Percentiles rank a stretch among this genome's conserved stretches.
Conservation (phyloP, 495 filamentous ascomycete genomes). For the Penicillium parvum region DNA sequence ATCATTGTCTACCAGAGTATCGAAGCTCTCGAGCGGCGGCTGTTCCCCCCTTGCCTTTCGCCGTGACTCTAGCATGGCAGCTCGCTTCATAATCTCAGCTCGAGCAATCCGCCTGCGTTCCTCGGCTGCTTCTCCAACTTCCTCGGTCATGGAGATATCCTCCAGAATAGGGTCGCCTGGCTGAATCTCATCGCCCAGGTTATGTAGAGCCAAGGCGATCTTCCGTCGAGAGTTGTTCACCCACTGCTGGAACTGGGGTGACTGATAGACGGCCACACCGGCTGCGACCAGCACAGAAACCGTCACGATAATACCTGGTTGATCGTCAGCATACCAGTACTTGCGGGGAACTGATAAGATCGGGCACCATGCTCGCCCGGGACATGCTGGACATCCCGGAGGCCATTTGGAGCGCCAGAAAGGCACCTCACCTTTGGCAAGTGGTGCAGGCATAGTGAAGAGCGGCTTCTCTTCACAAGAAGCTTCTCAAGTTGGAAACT, state of each 20-base stretch:
- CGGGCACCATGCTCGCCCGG: slow-evolving; percentile 16
- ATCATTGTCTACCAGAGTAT: slow-evolving; percentile 51
- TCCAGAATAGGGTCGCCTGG: slow-evolving; percentile 39
- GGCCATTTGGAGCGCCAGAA: too few species aligned
- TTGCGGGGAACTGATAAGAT: slow-evolving; percentile 34
- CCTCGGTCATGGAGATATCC: slow-evolving; percentile 52
- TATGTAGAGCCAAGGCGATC: slow-evolving; percentile 71
- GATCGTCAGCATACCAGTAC: slow-evolving; percentile 8
- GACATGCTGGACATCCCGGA: background rate
- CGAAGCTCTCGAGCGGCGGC: slow-evolving; percentile 41
- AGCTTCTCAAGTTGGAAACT: slow-evolving; percentile 3
- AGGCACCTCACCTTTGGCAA: slow-evolving; percentile 47
- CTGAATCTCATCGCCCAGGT: slow-evolving; percentile 70
- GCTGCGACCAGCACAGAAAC: slow-evolving; percentile 73
- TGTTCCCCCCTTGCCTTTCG: slow-evolving; percentile 20
- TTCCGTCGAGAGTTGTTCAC: slow-evolving; percentile 71
- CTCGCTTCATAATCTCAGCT: slow-evolving; percentile 69
- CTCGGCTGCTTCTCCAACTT: slow-evolving; percentile 59
- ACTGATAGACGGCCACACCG: slow-evolving; percentile 81
- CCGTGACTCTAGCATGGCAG: slow-evolving; percentile 37
- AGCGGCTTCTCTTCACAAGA: slow-evolving; percentile 2
- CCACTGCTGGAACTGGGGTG: slow-evolving; percentile 72
- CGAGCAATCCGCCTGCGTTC: slow-evolving; percentile 64
- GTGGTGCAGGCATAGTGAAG: slow-evolving; percentile 45
- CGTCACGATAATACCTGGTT: slow-evolving; percentile 69